phyloP scores from a whole-genome alignment of 2,329 filamentous ascomycete species.

The Nannizziopsis barbatae region DNA sequence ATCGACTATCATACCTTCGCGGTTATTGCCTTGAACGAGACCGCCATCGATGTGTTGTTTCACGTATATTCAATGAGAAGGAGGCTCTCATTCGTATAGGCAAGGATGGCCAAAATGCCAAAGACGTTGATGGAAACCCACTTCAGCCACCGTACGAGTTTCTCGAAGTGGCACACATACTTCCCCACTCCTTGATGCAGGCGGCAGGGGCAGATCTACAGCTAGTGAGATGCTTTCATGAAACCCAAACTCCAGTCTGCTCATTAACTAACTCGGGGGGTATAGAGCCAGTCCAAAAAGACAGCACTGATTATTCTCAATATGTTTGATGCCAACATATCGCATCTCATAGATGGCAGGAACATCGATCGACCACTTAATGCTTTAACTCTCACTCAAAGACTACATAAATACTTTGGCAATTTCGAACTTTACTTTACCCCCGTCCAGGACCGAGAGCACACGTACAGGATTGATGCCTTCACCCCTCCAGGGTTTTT shows the following conservation, averaged over 20 bases:
- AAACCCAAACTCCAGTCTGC: background rate
- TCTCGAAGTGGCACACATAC: constrained; percentile 18
- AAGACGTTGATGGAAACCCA: constrained; percentile 17
- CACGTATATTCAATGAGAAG: constrained; percentile 14
- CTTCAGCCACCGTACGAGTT: constrained; percentile 9
- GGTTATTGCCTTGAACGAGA: constrained; percentile 12
- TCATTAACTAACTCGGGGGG: too few species aligned
- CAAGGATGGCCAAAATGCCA: constrained; percentile 10
- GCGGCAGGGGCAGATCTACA: background rate
- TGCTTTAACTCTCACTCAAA: constrained; percentile 27
- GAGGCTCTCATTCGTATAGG: constrained; percentile 13
- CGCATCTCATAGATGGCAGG: constrained; percentile 28
- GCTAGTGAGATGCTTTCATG: constrained; percentile 1
- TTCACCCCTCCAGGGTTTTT: constrained; percentile 15
- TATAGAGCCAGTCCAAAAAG: constrained; percentile 21
- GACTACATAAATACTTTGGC: constrained; percentile 24
- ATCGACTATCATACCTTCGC: constrained; percentile 13
- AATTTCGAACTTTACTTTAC: constrained; percentile 12
- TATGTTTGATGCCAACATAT: constrained; percentile 33
- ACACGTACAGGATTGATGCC: constrained; percentile 23
- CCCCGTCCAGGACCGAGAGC: constrained; percentile 5
- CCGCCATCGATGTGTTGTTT: constrained; percentile 17
- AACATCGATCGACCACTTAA: constrained; percentile 34
- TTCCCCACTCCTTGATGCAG: constrained; percentile 16
- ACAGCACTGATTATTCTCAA: constrained; percentile 30